These are phyloP conservation scores for Spathaspora jeffriesii DNA, from an alignment of 1,139 yeast species.

Conservation along the genomic window DNA sequence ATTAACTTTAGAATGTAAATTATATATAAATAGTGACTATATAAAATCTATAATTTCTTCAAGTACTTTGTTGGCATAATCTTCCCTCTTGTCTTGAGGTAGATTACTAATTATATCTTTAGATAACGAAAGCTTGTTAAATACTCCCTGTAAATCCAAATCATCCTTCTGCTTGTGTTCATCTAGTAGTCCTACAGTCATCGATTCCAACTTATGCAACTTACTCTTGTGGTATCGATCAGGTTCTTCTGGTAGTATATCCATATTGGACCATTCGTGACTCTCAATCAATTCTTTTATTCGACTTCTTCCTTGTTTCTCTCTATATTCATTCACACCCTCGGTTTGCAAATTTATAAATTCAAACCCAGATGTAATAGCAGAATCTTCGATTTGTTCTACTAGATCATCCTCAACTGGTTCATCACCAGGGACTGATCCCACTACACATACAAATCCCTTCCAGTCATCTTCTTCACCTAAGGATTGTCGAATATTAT, in stretches of 20 bases:
- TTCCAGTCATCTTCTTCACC: slow-evolving; percentile 17
- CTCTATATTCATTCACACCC: slow-evolving; percentile 28
- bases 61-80: slow-evolving; percentile 33
- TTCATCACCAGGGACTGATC: slow-evolving; percentile 13
- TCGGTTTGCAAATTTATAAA: slow-evolving; percentile 23
- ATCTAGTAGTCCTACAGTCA: slow-evolving; percentile 28
- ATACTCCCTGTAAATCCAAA: slow-evolving; percentile 26
- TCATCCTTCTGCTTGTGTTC: slow-evolving; percentile 8
- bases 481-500: slow-evolving; percentile 16
- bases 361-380: slow-evolving; percentile 31
- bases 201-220: slow-evolving; percentile 21
- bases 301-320: slow-evolving; percentile 29
- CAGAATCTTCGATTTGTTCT: slow-evolving; percentile 31
- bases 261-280: slow-evolving; percentile 39
- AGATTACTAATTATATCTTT: slow-evolving; percentile 25
- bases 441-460: slow-evolving; percentile 29
- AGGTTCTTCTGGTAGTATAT: slow-evolving; percentile 9
- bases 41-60: slow-evolving; percentile 40
- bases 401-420: slow-evolving; percentile 5
- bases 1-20: slow-evolving; percentile 25
- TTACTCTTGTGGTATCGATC: slow-evolving; percentile 20
- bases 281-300: slow-evolving; percentile 36
- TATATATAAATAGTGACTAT: slow-evolving; percentile 12
- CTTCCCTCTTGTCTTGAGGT: slow-evolving; percentile 24
- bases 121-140: slow-evolving; percentile 32